These are phyloP conservation scores for Globisporangium yorkense DNA, from an alignment of 352 stramenopile genomes.

Conservation along the genomic window DNA sequence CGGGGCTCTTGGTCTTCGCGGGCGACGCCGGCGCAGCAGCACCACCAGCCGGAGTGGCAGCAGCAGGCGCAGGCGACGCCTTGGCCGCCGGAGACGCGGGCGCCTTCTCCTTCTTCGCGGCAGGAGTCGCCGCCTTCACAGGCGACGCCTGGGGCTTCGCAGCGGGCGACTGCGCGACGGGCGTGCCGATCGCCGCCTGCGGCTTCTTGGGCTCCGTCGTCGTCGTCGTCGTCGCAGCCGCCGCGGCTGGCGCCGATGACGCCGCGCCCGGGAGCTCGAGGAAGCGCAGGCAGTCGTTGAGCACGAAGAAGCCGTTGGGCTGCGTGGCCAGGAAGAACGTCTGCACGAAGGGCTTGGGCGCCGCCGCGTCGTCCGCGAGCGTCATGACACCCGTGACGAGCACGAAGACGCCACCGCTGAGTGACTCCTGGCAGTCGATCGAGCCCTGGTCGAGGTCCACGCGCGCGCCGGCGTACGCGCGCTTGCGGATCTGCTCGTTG, in stretches of 20 bases:
- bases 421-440: conserved; percentile 81
- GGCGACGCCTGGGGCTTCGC: conserved; percentile 7
- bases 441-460: conserved; percentile 80
- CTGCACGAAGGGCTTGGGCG: conserved; percentile 79
- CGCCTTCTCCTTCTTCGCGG: conserved; percentile 12
- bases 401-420: conserved; percentile 69
- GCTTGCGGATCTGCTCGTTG: conserved; percentile 79
- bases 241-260: neutral
- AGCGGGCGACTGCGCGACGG: conserved; percentile 20
- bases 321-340: conserved; percentile 86
- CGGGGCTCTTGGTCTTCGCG: conserved; percentile 11
- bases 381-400: conserved; percentile 86
- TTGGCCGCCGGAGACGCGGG: conserved; percentile 23
- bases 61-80: conserved; percentile 7
- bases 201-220: conserved; percentile 8
- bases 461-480: conserved; percentile 66
- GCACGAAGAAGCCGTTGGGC: conserved; percentile 84
- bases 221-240: conserved; percentile 12
- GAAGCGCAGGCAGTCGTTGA: conserved; percentile 86
- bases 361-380: conserved; percentile 31
- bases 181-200: conserved; percentile 35
- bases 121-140: conserved; percentile 19
- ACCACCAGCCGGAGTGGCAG: conserved; percentile 13
- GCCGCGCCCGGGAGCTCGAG: conserved; percentile 46
- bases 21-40: conserved; percentile 12